phyloP scores from a whole-genome alignment of 495 filamentous ascomycete species.

The Penicillium mononematosum region DNA sequence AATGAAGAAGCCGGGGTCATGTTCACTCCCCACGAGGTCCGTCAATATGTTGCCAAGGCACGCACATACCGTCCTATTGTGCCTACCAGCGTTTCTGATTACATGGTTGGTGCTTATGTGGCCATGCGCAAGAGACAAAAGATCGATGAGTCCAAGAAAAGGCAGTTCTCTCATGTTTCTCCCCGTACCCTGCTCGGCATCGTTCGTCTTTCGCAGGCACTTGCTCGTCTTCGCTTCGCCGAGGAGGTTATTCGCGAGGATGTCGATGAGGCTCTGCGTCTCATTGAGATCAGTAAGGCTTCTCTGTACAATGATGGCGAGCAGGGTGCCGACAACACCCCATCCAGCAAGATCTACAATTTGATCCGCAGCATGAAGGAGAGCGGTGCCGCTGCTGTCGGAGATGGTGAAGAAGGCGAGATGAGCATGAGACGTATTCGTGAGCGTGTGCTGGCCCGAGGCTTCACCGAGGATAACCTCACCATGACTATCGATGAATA shows the following conservation, averaged over 20 bases:
- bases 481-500: slow-evolving; percentile 86
- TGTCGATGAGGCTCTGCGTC: slow-evolving; percentile 88
- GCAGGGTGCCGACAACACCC: slow-evolving; percentile 65
- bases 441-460: slow-evolving; percentile 89
- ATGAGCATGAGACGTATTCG: slow-evolving; percentile 82
- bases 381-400: slow-evolving; percentile 72
- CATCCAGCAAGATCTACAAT: slow-evolving; percentile 89
- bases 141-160: slow-evolving; percentile 80
- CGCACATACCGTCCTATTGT: slow-evolving; percentile 84
- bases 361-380: slow-evolving; percentile 83
- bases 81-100: slow-evolving; percentile 80
- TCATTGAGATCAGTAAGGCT: slow-evolving; percentile 90
- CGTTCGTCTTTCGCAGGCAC: slow-evolving; percentile 87
- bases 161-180: slow-evolving; percentile 89
- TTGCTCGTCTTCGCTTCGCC: slow-evolving; percentile 89
- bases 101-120: slow-evolving; percentile 95
- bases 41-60: slow-evolving; percentile 91
- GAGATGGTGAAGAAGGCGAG: slow-evolving; percentile 69
- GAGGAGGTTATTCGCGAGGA: slow-evolving; percentile 83
- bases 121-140: slow-evolving; percentile 85
- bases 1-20: slow-evolving; percentile 62
- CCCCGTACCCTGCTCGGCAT: slow-evolving; percentile 91
- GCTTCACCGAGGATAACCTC: slow-evolving; percentile 93
- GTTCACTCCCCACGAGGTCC: slow-evolving; percentile 87
- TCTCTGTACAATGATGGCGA: slow-evolving; percentile 68